These are phyloP conservation scores for Asterophora lycoperdoides DNA, from an alignment of 768 basidiomycete genomes.

Conservation along the genomic window DNA sequence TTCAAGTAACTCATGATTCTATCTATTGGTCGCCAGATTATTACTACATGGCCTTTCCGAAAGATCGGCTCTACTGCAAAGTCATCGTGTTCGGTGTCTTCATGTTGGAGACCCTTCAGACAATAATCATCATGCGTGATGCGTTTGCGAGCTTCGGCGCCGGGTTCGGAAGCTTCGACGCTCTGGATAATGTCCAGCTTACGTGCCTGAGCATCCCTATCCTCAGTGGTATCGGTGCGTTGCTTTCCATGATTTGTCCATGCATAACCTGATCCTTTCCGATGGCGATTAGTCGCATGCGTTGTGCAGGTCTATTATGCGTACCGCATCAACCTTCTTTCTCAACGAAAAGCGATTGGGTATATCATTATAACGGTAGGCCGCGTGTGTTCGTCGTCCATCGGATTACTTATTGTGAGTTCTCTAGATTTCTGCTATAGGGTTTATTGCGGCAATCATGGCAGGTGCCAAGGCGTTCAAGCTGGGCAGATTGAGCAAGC, in stretches of 20 bases:
- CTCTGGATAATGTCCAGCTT: constrained; percentile 20
- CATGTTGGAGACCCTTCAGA: constrained; percentile 26
- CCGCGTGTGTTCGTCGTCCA: not conserved
- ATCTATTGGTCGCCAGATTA: constrained; percentile 19
- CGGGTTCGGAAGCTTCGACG: constrained; percentile 24
- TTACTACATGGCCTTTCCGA: constrained; percentile 30
- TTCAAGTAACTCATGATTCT: not conserved
- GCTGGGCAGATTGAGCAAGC: constrained; percentile 18
- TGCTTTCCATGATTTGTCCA: not conserved
- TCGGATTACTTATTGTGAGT: not conserved
- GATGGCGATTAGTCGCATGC: constrained; percentile 23
- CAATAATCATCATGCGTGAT: constrained; percentile 22
- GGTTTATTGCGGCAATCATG: constrained; percentile 17
- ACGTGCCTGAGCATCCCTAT: constrained; percentile 27
- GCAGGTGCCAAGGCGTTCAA: constrained; percentile 20
- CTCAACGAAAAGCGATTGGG: constrained; percentile 18
- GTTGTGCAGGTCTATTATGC: constrained; percentile 30
- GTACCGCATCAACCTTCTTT: constrained; percentile 29
- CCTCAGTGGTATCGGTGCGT: constrained; percentile 26
- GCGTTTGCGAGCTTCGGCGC: constrained; percentile 25
- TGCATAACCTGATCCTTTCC: too few relatives aligned
- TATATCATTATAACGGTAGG: constrained; percentile 15
- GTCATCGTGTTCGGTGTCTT: constrained; percentile 25
- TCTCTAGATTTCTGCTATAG: constrained; percentile 15
- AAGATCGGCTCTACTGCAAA: constrained; percentile 22